Evolutionary conservation across 192 early-diverging fungal genomes (phyloP).

Genomic region (Entrophospora sp.): DNA sequence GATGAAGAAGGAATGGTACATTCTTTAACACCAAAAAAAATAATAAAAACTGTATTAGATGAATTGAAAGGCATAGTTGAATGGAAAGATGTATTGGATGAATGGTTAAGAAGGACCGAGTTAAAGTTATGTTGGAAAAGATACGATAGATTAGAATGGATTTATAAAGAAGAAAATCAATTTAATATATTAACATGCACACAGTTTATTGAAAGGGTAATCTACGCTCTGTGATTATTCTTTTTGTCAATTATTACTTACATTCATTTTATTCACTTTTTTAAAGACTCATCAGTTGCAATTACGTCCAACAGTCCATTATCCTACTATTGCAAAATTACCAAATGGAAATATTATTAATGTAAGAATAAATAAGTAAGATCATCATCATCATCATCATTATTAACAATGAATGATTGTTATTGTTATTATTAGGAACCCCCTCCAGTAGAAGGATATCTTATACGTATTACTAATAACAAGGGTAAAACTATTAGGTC

Average conservation of each 20-base stretch:
- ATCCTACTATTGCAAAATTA: constrained; percentile 22
- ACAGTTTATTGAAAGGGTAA: constrained; percentile 33
- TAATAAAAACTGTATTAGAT: constrained; percentile 19
- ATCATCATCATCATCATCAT: not conserved
- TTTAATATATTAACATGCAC: constrained; percentile 26
- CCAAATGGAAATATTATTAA: constrained; percentile 1
- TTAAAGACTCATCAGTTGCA: constrained; percentile 30
- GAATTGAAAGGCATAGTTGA: constrained; percentile 24
- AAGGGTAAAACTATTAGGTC: constrained; percentile 23
- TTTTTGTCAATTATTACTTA: not conserved
- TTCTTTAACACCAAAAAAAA: constrained; percentile 19
- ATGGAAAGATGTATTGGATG: constrained; percentile 29
- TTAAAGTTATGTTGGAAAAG: constrained; percentile 35
- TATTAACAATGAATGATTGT: not conserved
- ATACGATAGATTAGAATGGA: constrained; percentile 37
- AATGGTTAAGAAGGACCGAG: constrained; percentile 26
- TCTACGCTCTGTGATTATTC: not conserved
- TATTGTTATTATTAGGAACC: constrained; percentile 20
- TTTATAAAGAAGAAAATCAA: constrained; percentile 25
- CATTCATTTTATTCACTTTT: not conserved
- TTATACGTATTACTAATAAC: constrained; percentile 27
- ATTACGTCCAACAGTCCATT: constrained; percentile 29
- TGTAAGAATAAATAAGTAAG: not conserved
- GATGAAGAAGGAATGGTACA: constrained; percentile 10
- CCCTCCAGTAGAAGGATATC: constrained; percentile 30